These are phyloP conservation scores for Pharnaceum exiguum DNA, from an alignment of 148 eudicot species.

Conservation along the genomic window DNA sequence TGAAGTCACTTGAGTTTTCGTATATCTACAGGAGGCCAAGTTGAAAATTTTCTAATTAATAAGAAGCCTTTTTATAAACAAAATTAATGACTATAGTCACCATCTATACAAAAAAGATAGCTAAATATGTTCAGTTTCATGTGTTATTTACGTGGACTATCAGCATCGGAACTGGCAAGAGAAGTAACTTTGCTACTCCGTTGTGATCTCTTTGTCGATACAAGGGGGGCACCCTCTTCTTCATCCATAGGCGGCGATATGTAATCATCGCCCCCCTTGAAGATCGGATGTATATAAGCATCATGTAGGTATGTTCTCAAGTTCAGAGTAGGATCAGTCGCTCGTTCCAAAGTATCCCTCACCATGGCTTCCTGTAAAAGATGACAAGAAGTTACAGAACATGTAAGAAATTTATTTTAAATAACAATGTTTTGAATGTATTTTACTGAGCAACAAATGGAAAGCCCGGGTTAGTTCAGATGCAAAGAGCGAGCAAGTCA, in stretches of 20 bases:
- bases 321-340: conserved; percentile 79
- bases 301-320: conserved; percentile 66
- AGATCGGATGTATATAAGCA: conserved; percentile 80
- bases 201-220: conserved; percentile 71
- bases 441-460: not conserved
- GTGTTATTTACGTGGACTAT: conserved; percentile 1
- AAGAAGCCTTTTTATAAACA: too few species aligned
- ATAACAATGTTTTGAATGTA: not conserved
- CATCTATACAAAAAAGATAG: too few species aligned
- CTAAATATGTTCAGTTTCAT: too few species aligned
- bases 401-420: too few species aligned
- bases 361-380: conserved; percentile 73
- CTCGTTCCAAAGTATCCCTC: conserved; percentile 82
- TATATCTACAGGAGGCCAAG: too few species aligned
- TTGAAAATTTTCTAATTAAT: too few species aligned
- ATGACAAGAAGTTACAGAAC: not conserved
- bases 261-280: conserved; percentile 49
- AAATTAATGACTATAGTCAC: too few species aligned
- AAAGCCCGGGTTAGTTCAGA: too few species aligned
- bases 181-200: conserved; percentile 44
- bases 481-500: too few species aligned
- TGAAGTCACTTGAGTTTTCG: too few species aligned
- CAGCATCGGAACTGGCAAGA: conserved; percentile 31
- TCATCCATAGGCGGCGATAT: conserved; percentile 31
- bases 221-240: conserved; percentile 67